phyloP scores from a whole-genome alignment of 129 eudicot species.

The Flaveria robusta region DNA sequence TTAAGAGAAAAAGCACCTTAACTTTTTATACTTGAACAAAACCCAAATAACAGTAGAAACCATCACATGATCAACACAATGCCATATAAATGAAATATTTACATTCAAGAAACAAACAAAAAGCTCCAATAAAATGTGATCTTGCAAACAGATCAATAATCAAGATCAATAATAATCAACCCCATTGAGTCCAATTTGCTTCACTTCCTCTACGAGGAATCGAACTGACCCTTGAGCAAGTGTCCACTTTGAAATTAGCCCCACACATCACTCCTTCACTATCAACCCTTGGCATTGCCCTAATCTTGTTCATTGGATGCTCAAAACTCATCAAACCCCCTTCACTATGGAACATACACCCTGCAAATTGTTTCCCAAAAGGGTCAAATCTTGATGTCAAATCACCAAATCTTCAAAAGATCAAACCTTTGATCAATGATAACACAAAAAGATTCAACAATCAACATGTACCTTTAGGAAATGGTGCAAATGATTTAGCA shows the following conservation, averaged over 20 bases:
- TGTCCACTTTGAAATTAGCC: constrained; percentile 84
- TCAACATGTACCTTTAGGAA: constrained; percentile 62
- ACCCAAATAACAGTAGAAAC: too few species aligned
- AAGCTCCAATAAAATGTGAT: neutral
- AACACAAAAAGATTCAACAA: neutral
- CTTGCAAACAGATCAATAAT: neutral
- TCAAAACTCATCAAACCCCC: constrained; percentile 89
- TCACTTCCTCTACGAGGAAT: constrained; percentile 91
- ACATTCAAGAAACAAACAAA: constrained; percentile 29
- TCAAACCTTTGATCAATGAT: neutral
- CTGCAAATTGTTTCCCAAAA: constrained; percentile 34
- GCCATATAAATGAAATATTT: constrained; percentile 6
- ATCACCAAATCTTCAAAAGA: neutral
- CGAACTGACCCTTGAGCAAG: constrained; percentile 62
- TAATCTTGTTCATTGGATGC: constrained; percentile 95
- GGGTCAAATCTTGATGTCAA: neutral
- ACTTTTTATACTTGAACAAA: too few species aligned
- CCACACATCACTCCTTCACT: constrained; percentile 97
- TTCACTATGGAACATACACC: constrained; percentile 91
- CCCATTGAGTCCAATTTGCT: constrained; percentile 83
- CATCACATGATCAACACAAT: neutral
- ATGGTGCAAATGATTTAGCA: constrained; percentile 93
- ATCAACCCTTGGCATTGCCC: constrained; percentile 94
- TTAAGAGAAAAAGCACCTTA: too few species aligned
- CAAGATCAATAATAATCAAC: constrained; percentile 33